Conservation (phyloP, 768 basidiomycete genomes). For the Podaxis sp. region DNA sequence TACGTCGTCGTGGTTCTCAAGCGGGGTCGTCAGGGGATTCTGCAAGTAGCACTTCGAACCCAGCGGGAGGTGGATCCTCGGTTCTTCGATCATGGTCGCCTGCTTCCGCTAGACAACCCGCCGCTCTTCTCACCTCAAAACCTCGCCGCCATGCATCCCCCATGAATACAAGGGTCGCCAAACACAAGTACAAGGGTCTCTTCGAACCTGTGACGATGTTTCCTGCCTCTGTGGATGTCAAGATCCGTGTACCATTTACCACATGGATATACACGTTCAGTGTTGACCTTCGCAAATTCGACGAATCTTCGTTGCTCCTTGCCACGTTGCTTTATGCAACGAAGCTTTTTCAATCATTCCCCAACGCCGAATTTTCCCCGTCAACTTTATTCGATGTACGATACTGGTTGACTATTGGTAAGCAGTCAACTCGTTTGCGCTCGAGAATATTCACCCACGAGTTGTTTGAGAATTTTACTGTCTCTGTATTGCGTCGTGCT, state of each 20-base stretch:
- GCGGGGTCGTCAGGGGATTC: conserved; percentile 41
- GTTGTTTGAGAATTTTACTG: conserved; percentile 52
- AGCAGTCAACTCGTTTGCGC: conserved; percentile 12
- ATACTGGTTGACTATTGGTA: conserved; percentile 55
- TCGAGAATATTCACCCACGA: conserved; percentile 8
- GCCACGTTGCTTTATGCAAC: conserved; percentile 59
- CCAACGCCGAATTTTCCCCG: conserved; percentile 26
- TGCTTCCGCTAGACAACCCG: conserved; percentile 35
- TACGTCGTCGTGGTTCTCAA: conserved; percentile 27
- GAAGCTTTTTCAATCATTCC: conserved; percentile 38
- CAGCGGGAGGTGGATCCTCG: conserved; percentile 28
- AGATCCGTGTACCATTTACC: conserved; percentile 43
- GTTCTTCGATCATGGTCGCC: conserved; percentile 81
- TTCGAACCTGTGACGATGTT: conserved; percentile 35
- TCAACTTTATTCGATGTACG: conserved; percentile 29
- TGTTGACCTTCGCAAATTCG: conserved; percentile 62
- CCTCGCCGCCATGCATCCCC: conserved; percentile 14
- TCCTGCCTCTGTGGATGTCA: conserved; percentile 47
- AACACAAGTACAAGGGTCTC: conserved; percentile 5
- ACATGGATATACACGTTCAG: conserved; percentile 43
- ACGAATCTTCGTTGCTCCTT: conserved; percentile 67
- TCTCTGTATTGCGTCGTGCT: conserved; percentile 51
- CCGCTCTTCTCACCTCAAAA: conserved; percentile 21
- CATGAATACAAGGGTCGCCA: conserved; percentile 5
- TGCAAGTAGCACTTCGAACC: conserved; percentile 29